Conservation (phyloP, 2,329 filamentous ascomycete genomes). For the Chaetomium sp. region DNA sequence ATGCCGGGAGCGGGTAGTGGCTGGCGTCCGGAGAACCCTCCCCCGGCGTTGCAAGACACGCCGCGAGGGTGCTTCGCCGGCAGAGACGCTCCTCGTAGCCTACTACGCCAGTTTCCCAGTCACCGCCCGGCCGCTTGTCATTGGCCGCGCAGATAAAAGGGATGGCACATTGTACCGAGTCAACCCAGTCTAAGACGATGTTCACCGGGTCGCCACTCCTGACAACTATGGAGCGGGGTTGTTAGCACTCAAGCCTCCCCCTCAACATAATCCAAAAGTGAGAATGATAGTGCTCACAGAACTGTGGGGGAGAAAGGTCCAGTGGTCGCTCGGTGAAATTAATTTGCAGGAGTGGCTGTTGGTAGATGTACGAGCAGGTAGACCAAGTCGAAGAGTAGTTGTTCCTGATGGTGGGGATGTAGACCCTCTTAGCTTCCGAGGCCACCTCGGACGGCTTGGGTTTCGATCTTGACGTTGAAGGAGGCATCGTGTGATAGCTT, state of each 20-base stretch:
- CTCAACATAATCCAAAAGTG: neutral
- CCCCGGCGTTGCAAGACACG: constrained; percentile 58
- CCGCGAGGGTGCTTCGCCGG: constrained; percentile 65
- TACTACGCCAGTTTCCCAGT: constrained; percentile 61
- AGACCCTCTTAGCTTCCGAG: constrained; percentile 63
- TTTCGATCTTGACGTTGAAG: constrained; percentile 36
- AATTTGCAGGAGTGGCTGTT: constrained; percentile 44
- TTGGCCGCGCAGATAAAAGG: constrained; percentile 69
- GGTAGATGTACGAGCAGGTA: constrained; percentile 53
- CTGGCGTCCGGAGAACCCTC: constrained; percentile 36
- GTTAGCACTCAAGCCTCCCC: constrained; percentile 15
- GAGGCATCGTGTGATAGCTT: constrained; percentile 41
- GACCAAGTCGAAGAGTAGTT: constrained; percentile 50
- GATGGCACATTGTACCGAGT: constrained; percentile 36
- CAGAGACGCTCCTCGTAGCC: constrained; percentile 68
- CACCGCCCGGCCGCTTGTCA: constrained; percentile 69
- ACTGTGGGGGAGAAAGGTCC: constrained; percentile 37
- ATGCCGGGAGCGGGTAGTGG: constrained; percentile 67
- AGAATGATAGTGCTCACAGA: constrained; percentile 29
- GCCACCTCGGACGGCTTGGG: constrained; percentile 64
- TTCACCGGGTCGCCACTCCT: constrained; percentile 53
- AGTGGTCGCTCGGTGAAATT: constrained; percentile 31
- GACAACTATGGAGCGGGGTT: constrained; percentile 33
- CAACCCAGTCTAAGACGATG: constrained; percentile 51
- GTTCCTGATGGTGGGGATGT: constrained; percentile 58